Evolutionary conservation across 164 flowering plant species (phyloP).

Genomic region (Chimonanthus praecox): DNA sequence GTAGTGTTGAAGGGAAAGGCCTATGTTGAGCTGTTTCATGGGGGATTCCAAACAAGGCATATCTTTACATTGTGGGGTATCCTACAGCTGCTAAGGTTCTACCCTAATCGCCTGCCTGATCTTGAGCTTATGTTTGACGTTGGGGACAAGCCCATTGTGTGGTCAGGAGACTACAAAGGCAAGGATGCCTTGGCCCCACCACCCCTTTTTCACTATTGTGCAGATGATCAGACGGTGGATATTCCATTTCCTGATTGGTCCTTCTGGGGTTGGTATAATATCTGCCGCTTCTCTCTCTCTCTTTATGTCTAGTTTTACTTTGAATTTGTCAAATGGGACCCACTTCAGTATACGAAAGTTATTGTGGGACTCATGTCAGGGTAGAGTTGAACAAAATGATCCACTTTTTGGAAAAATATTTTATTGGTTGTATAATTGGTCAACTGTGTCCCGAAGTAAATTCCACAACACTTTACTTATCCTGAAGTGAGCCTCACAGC

Average conservation of each 20-base stretch:
- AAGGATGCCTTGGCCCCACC: conserved; percentile 23
- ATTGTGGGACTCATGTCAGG: too few relatives aligned
- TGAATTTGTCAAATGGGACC: too few relatives aligned
- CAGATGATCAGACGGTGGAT: conserved; percentile 18
- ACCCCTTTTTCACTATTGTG: conserved; percentile 38
- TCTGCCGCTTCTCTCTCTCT: background rate
- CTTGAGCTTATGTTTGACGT: conserved; percentile 45
- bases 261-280: conserved; percentile 77
- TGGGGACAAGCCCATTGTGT: conserved; percentile 30
- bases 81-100: conserved; percentile 39
- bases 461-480: too few relatives aligned
- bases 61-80: conserved; percentile 51
- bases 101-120: conserved; percentile 42
- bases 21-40: conserved; percentile 28
- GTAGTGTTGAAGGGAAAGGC: conserved; percentile 26
- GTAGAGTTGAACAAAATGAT: too few relatives aligned
- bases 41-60: conserved; percentile 34
- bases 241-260: conserved; percentile 61
- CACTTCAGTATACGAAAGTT: too few relatives aligned
- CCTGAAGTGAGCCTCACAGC: too few relatives aligned
- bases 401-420: too few relatives aligned
- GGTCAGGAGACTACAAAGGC: conserved; percentile 2
- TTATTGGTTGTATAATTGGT: too few relatives aligned
- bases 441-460: too few relatives aligned
- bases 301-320: background rate